Evolutionary conservation across 2,329 filamentous ascomycete genomes (phyloP).

Genomic region (Chrysoporthe austroafricana): DNA sequence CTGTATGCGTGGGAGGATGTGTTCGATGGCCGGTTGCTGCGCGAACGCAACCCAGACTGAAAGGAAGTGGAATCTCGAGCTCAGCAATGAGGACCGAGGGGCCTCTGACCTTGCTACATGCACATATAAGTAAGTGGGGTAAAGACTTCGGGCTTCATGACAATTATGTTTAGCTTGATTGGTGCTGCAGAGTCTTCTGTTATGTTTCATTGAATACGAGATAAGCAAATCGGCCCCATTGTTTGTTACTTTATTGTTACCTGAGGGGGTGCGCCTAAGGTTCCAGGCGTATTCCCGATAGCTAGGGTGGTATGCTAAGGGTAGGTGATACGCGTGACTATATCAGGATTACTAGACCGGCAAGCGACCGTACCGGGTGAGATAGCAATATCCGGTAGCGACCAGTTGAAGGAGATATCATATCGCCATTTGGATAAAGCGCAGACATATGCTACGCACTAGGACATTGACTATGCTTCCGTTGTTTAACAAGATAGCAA

Average conservation of each 20-base stretch:
- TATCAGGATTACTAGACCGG: neutral
- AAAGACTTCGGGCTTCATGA: slow-evolving; percentile 4
- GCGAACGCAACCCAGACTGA: neutral
- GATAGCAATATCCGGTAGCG: neutral
- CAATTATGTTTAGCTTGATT: slow-evolving; percentile 1
- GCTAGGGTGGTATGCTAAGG: neutral
- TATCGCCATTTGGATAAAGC: neutral
- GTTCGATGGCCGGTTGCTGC: neutral
- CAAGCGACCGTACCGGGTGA: neutral
- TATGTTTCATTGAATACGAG: neutral
- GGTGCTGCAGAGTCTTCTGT: neutral
- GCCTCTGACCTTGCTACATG: neutral
- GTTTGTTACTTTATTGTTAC: neutral
- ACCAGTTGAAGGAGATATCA: neutral
- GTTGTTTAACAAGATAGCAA: neutral
- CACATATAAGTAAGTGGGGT: neutral
- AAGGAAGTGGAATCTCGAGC: neutral
- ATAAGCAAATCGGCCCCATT: slow-evolving; percentile 12
- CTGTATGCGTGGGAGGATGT: neutral
- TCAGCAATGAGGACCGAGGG: neutral
- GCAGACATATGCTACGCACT: neutral
- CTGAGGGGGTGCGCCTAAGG: neutral
- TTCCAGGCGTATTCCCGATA: neutral
- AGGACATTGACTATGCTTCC: neutral
- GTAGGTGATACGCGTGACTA: slow-evolving; percentile 1